These are phyloP conservation scores for Pythium guiyangense DNA, from an alignment of 352 stramenopile species.

Conservation along the genomic window DNA sequence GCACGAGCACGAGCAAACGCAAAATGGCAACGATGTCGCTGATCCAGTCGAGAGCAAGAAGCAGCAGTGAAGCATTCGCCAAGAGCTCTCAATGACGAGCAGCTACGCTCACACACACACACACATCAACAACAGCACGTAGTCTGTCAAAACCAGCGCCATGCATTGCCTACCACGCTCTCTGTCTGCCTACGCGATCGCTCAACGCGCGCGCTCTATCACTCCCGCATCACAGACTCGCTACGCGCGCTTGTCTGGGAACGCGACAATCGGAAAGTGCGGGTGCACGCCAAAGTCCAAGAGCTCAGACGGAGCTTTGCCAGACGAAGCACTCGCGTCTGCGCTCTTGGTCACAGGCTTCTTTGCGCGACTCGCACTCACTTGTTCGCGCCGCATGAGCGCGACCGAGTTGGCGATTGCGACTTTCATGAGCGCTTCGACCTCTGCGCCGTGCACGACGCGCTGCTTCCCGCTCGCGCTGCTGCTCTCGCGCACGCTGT, in stretches of 20 bases:
- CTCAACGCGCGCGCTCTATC: background rate
- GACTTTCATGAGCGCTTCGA: conserved; percentile 51
- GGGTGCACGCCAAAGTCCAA: conserved; percentile 67
- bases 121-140: background rate
- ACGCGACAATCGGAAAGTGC: conserved; percentile 61
- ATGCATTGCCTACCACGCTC: background rate
- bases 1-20: too few species aligned
- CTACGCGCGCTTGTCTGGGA: conserved; percentile 20
- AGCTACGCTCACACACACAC: background rate
- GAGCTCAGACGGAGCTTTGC: conserved; percentile 18
- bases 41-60: conserved; percentile 15
- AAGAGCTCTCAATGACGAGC: background rate
- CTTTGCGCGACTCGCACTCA: conserved; percentile 12
- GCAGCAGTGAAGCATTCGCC: too few species aligned
- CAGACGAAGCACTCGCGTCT: background rate
- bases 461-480: conserved; percentile 8
- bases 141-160: background rate
- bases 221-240: background rate
- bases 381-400: conserved; percentile 46
- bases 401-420: conserved; percentile 61
- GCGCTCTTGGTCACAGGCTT: conserved; percentile 22
- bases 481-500: conserved; percentile 3
- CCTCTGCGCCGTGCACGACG: conserved; percentile 30
- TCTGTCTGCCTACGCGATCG: background rate
- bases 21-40: too few species aligned